Evolutionary conservation across 169 alveolate species (phyloP).

Genomic region (Cyclospora cayetanensis): DNA sequence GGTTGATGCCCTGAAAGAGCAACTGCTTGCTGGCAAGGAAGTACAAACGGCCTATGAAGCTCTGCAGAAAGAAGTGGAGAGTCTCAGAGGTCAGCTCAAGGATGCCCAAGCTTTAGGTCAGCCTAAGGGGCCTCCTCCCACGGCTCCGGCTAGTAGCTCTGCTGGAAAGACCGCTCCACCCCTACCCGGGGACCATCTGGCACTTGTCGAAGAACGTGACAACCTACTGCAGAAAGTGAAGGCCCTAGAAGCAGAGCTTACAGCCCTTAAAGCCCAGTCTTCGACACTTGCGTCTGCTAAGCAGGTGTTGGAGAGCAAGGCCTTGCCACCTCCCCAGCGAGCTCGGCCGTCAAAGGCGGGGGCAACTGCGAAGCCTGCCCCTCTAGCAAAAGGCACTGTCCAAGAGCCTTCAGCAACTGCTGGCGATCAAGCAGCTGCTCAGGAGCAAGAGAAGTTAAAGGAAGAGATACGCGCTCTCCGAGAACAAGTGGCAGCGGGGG

Average conservation of each 20-base stretch:
- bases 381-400: too few species aligned
- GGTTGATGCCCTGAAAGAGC: conserved; percentile 7
- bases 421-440: too few species aligned
- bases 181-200: neutral
- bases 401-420: too few species aligned
- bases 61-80: conserved; percentile 24
- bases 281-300: too few species aligned
- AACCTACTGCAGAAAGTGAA: neutral
- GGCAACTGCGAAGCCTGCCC: too few species aligned
- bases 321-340: too few species aligned
- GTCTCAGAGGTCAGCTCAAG: neutral
- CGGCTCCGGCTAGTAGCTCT: too few species aligned
- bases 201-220: neutral
- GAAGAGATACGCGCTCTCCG: too few species aligned
- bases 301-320: too few species aligned
- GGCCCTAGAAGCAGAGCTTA: neutral
- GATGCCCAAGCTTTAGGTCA: neutral
- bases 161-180: neutral
- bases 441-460: too few species aligned
- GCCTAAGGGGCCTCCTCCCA: neutral
- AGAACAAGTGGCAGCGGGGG: conserved; percentile 4
- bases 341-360: too few species aligned
- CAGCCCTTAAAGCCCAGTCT: too few species aligned
- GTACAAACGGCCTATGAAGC: neutral
- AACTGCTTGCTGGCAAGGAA: conserved; percentile 23